Conservation (phyloP, 2,329 filamentous ascomycete species). For the Microascus cirrosus region DNA sequence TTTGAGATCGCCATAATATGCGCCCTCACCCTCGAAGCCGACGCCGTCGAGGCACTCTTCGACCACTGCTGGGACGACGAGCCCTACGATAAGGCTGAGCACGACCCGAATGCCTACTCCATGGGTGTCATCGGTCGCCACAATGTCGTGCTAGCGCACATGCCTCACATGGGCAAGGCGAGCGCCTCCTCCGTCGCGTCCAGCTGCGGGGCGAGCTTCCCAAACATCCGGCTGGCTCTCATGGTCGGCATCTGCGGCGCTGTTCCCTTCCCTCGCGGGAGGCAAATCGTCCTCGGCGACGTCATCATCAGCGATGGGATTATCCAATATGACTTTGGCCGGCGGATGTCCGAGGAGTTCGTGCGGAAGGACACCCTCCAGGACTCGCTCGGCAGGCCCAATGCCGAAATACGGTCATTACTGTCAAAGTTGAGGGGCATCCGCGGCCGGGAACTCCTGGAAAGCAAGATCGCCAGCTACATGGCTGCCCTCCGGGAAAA, state of each 20-base stretch:
- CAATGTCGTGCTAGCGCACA: conserved; percentile 13
- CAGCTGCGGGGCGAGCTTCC: conserved; percentile 20
- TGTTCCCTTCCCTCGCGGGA: conserved; percentile 11
- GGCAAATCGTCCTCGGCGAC: too few species aligned
- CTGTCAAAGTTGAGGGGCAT: too few species aligned
- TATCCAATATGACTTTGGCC: too few species aligned
- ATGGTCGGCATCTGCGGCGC: conserved; percentile 29
- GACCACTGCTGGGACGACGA: conserved; percentile 10
- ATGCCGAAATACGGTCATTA: too few species aligned
- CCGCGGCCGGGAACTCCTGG: too few species aligned
- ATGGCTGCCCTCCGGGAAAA: too few species aligned
- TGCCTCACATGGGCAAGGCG: conserved; percentile 16
- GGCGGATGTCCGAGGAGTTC: too few species aligned
- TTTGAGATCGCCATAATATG: conserved; percentile 12
- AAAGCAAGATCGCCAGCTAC: too few species aligned
- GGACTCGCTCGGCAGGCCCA: too few species aligned
- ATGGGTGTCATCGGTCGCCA: conserved; percentile 10
- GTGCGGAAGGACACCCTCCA: too few species aligned
- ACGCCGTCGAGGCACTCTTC: conserved; percentile 10
- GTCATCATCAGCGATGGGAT: too few species aligned
- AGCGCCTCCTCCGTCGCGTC: conserved; percentile 14
- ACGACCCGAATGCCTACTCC: conserved; percentile 18
- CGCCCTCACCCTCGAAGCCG: conserved; percentile 10
- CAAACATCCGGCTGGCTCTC: conserved; percentile 18
- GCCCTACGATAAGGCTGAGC: conserved; percentile 12